Conservation (phyloP, 768 basidiomycete genomes). For the Trametes villosa region DNA sequence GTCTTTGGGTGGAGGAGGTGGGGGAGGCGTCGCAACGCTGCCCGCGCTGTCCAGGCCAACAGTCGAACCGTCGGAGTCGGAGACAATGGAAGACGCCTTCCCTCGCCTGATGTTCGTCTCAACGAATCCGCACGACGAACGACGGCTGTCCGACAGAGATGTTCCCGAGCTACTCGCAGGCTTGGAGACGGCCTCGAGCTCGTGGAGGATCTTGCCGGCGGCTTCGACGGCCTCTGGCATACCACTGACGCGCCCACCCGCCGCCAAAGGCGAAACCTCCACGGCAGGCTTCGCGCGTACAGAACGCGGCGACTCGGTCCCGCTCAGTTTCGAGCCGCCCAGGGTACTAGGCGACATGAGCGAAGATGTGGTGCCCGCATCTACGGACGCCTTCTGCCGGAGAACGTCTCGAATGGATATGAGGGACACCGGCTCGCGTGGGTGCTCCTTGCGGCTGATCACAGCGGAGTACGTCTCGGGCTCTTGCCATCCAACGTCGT, state of each 20-base stretch:
- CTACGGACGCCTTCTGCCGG: conserved; percentile 52
- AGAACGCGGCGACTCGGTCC: conserved; percentile 39
- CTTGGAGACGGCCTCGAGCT: conserved; percentile 40
- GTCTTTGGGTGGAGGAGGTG: conserved; percentile 23
- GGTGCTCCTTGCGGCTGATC: conserved; percentile 65
- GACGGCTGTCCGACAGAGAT: conserved; percentile 18
- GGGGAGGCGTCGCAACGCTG: conserved; percentile 18
- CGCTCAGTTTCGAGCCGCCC: conserved; percentile 23
- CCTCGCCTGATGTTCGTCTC: conserved; percentile 43
- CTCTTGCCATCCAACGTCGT: conserved; percentile 61
- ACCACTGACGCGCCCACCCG: conserved; percentile 51
- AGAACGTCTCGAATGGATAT: conserved; percentile 65
- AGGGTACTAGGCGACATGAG: conserved; percentile 23
- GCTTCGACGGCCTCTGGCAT: conserved; percentile 40
- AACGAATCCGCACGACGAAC: conserved; percentile 33
- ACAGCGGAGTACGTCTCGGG: conserved; percentile 63
- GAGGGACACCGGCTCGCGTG: conserved; percentile 57
- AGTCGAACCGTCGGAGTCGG: conserved; percentile 47
- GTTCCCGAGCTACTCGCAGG: conserved; percentile 29
- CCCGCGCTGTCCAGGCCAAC: conserved; percentile 26
- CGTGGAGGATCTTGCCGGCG: conserved; percentile 52
- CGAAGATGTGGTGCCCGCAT: conserved; percentile 33
- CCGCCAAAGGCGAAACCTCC: conserved; percentile 53
- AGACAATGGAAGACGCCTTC: conserved; percentile 47
- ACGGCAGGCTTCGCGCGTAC: conserved; percentile 65